Evolutionary conservation across 116 monocot species (phyloP).

Genomic region (Posidonia oceanica): DNA sequence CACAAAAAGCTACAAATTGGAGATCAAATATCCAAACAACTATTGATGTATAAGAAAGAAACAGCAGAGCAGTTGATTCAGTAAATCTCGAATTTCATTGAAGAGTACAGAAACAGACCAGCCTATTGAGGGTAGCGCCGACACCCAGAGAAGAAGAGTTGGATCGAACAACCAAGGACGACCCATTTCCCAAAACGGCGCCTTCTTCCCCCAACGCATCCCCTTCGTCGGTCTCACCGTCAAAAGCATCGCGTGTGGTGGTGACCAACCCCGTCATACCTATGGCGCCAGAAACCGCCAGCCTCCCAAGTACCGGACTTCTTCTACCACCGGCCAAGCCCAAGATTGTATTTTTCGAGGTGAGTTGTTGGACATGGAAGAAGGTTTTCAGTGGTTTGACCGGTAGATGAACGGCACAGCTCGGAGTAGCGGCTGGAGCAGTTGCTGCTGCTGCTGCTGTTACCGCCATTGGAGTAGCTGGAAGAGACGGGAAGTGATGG

Average conservation of each 20-base stretch:
- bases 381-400: neutral
- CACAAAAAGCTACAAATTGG: too few relatives aligned
- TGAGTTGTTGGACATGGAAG: neutral
- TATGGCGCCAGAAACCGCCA: neutral
- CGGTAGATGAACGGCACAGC: neutral
- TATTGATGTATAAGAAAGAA: neutral
- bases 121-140: slow-evolving; percentile 1
- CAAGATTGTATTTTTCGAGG: slow-evolving; percentile 2
- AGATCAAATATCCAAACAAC: neutral
- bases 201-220: neutral
- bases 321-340: neutral
- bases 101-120: slow-evolving; percentile 1
- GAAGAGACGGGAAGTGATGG: too few relatives aligned
- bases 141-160: neutral
- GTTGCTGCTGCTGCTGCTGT: neutral
- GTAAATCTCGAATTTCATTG: neutral
- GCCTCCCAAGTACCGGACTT: neutral
- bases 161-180: neutral
- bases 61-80: neutral
- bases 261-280: neutral
- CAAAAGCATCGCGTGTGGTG: too few relatives aligned
- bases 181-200: neutral
- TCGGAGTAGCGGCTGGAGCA: neutral
- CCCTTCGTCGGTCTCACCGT: neutral
- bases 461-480: neutral